Conservation (phyloP, 2,329 filamentous ascomycete species). For the Xylaria sp. region DNA sequence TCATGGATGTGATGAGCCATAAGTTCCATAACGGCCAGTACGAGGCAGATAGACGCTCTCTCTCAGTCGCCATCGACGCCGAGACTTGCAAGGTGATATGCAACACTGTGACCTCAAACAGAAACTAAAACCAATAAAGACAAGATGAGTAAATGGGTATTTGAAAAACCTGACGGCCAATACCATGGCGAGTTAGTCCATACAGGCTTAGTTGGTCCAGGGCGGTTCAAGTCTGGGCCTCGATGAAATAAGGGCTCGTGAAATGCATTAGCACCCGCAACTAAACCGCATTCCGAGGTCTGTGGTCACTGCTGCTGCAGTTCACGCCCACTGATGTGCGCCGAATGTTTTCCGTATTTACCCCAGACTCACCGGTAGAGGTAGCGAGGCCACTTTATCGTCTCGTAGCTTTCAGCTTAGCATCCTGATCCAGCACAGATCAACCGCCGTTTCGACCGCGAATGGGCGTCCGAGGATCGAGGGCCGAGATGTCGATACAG, state of each 20-base stretch:
- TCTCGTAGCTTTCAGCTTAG: conserved; percentile 5
- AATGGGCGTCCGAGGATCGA: not conserved
- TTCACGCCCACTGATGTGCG: not conserved
- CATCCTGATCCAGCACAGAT: conserved; percentile 10
- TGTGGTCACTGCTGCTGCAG: not conserved
- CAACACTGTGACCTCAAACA: not conserved
- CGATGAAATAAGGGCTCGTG: not conserved
- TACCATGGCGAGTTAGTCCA: not conserved
- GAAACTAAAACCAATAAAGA: not conserved
- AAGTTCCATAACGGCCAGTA: too few relatives aligned
- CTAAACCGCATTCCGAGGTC: conserved; percentile 2
- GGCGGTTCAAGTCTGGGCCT: not conserved
- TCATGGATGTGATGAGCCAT: too few relatives aligned
- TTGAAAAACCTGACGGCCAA: not conserved
- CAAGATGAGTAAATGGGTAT: conserved; percentile 2
- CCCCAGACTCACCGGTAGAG: conserved; percentile 14
- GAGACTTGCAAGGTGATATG: not conserved
- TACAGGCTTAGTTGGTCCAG: not conserved
- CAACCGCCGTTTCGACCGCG: not conserved
- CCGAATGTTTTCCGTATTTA: conserved; percentile 1
- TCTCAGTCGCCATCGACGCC: too few relatives aligned
- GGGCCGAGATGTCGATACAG: not conserved
- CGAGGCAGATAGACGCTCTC: too few relatives aligned
- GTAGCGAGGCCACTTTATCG: not conserved
- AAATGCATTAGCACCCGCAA: conserved; percentile 19